Evolutionary conservation across 768 basidiomycete species (phyloP).

Genomic region (Lentinus brumalis): DNA sequence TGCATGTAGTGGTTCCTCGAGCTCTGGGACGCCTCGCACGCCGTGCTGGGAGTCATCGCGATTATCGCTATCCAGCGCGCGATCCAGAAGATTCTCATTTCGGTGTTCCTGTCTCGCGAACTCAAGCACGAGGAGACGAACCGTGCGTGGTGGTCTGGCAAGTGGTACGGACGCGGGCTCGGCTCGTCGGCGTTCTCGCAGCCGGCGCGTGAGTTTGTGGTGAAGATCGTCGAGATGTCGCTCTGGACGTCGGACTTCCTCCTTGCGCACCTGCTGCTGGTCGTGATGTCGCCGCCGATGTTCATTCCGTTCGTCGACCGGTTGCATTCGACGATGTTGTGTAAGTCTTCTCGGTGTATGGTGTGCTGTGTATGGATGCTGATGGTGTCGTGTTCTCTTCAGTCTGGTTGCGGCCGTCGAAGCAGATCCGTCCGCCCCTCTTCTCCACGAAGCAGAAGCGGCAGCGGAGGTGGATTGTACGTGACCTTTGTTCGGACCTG

Average conservation of each 20-base stretch:
- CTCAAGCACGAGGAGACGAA: slow-evolving; percentile 99
- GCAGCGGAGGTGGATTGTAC: slow-evolving; percentile 87
- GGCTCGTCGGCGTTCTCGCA: slow-evolving; percentile 93
- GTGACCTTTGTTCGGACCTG: slow-evolving; percentile 24
- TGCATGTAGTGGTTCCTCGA: slow-evolving; percentile 86
- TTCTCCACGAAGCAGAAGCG: slow-evolving; percentile 95
- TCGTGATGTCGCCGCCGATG: slow-evolving; percentile 83
- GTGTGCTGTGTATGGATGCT: slow-evolving; percentile 11
- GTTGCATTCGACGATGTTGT: slow-evolving; percentile 91
- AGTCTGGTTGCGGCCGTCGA: slow-evolving; percentile 96
- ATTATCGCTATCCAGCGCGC: slow-evolving; percentile 90
- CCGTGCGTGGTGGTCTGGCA: slow-evolving; percentile 98
- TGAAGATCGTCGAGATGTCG: slow-evolving; percentile 98
- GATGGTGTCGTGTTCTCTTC: background rate
- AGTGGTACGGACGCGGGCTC: slow-evolving; percentile 94
- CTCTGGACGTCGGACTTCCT: slow-evolving; percentile 96
- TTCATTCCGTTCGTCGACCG: slow-evolving; percentile 87
- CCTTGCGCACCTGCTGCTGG: slow-evolving; percentile 78
- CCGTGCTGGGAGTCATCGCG: slow-evolving; percentile 88
- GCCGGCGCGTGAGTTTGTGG: slow-evolving; percentile 94
- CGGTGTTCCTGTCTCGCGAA: slow-evolving; percentile 93
- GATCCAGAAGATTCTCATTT: slow-evolving; percentile 91
- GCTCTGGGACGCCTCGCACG: slow-evolving; percentile 95
- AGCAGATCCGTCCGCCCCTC: slow-evolving; percentile 90
- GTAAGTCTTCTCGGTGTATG: slow-evolving; percentile 47